These are phyloP conservation scores for Euphrasia arctica DNA, from an alignment of 305 asterid species.

Conservation along the genomic window DNA sequence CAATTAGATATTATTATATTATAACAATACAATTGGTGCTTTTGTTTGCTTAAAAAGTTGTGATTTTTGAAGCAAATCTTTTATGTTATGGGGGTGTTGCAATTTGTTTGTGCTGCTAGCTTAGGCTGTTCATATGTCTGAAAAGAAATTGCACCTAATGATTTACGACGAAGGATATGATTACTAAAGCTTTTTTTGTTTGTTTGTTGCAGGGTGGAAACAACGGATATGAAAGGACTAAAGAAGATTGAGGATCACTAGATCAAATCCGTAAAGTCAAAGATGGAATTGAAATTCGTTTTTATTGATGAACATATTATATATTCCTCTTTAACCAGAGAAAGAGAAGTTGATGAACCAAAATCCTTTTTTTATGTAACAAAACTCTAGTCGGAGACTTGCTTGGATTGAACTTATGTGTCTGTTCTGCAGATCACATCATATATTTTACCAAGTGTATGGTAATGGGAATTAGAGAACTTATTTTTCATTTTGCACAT, in stretches of 20 bases:
- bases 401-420: not conserved
- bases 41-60: no score
- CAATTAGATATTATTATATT: not conserved
- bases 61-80: not conserved
- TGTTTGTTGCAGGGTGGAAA: slow-evolving; percentile 63
- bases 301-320: not conserved
- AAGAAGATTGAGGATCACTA: slow-evolving; percentile 91
- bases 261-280: slow-evolving; percentile 23
- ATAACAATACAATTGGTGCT: no score
- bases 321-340: not conserved
- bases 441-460: not conserved
- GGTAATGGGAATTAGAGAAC: not conserved
- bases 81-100: not conserved
- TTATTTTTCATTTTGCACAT: no score
- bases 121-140: not conserved
- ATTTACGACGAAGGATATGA: not conserved
- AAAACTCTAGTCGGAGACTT: not conserved
- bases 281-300: not conserved
- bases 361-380: not conserved
- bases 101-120: slow-evolving; percentile 3
- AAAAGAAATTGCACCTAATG: not conserved
- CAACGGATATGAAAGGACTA: slow-evolving; percentile 95
- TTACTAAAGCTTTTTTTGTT: not conserved
- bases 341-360: slow-evolving; percentile 5
- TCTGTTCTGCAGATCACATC: not conserved